These are phyloP conservation scores for Saccharomyces hybrid DNA, from an alignment of 1,139 yeast species.

Conservation along the genomic window DNA sequence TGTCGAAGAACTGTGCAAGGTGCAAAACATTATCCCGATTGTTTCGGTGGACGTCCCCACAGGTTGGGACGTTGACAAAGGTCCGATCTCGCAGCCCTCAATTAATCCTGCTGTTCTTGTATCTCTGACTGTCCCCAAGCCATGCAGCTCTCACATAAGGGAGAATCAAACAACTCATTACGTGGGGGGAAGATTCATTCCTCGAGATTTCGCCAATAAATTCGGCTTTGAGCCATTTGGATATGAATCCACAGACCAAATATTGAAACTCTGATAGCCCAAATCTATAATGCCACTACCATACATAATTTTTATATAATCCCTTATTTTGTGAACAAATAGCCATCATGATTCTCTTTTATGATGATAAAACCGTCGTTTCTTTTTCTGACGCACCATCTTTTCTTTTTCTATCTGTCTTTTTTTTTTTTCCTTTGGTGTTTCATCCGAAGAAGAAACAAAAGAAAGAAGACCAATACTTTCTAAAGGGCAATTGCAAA, in stretches of 20 bases:
- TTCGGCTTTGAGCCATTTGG: conserved; percentile 60
- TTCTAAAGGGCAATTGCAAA: background rate
- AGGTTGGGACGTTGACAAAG: conserved; percentile 93
- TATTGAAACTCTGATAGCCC: conserved; percentile 25
- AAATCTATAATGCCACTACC: background rate
- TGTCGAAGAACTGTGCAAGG: conserved; percentile 41
- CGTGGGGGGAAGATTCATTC: conserved; percentile 85
- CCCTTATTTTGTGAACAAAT: background rate
- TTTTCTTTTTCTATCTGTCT: background rate
- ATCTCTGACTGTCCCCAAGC: conserved; percentile 91
- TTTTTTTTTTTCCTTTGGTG: conserved; percentile 1
- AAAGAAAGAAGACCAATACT: background rate
- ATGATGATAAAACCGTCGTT: background rate
- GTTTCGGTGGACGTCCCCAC: conserved; percentile 88
- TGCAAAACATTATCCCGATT: conserved; percentile 43
- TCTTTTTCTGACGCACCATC: conserved; percentile 1
- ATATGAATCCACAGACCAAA: conserved; percentile 49
- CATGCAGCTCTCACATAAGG: conserved; percentile 54
- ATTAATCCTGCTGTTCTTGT: conserved; percentile 59
- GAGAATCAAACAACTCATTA: conserved; percentile 44
- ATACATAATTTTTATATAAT: background rate
- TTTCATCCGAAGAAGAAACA: background rate
- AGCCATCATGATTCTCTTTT: background rate
- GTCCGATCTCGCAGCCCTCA: conserved; percentile 49
- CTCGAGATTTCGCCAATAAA: conserved; percentile 55